Evolutionary conservation across 116 monocot species (phyloP).

Genomic region (Trichopus zeylanicus): DNA sequence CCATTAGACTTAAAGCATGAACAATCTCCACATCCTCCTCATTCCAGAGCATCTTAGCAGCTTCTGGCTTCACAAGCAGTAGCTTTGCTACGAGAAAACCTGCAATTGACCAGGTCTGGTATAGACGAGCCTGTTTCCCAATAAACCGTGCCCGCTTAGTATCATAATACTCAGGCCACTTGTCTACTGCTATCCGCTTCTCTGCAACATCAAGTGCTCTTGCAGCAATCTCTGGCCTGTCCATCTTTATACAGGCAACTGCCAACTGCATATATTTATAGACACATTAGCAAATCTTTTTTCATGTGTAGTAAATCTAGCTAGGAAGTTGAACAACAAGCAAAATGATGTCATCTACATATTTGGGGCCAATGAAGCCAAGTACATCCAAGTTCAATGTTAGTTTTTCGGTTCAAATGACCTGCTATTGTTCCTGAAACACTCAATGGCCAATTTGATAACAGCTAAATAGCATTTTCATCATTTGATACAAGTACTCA

Average conservation of each 20-base stretch:
- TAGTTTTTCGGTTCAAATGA: too few species aligned
- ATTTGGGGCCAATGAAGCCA: too few species aligned
- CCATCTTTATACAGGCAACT: constrained; percentile 97
- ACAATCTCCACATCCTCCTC: constrained; percentile 94
- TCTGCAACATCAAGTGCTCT: constrained; percentile 85
- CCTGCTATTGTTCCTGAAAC: too few species aligned
- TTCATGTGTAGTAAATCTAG: background rate
- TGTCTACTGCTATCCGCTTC: constrained; percentile 60
- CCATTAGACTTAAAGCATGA: constrained; percentile 63
- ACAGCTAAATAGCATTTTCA: too few species aligned
- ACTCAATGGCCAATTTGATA: too few species aligned
- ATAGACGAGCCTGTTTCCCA: constrained; percentile 81
- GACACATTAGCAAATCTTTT: background rate
- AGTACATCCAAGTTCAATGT: too few species aligned
- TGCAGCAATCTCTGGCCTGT: constrained; percentile 80
- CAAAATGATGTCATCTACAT: too few species aligned
- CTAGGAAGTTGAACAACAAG: too few species aligned
- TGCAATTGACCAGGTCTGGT: constrained; percentile 98
- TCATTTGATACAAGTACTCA: too few species aligned
- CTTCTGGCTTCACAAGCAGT: constrained; percentile 69
- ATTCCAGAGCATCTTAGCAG: constrained; percentile 75
- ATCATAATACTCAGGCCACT: constrained; percentile 99
- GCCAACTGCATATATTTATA: constrained; percentile 47
- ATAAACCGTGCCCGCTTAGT: constrained; percentile 78
- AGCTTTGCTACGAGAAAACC: constrained; percentile 91